These are phyloP conservation scores for Mycena indigotica DNA, from an alignment of 768 basidiomycete species.

Conservation along the genomic window DNA sequence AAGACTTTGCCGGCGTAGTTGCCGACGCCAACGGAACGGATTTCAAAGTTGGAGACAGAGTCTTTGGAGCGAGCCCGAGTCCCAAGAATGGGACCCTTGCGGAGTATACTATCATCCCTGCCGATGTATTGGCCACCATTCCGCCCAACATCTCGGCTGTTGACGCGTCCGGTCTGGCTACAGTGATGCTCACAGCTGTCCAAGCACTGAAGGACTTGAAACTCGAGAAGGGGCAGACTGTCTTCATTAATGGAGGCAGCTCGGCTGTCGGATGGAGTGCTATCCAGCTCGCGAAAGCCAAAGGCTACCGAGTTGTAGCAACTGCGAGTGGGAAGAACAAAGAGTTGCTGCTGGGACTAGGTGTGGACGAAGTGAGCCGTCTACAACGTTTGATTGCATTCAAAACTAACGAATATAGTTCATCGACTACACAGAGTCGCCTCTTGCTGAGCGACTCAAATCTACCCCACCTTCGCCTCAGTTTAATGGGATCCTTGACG, in stretches of 20 bases:
- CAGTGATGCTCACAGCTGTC: slow-evolving; percentile 63
- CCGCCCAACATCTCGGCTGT: slow-evolving; percentile 54
- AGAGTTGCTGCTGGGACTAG: slow-evolving; percentile 55
- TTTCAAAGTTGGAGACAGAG: slow-evolving; percentile 60
- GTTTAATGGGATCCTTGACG: slow-evolving; percentile 63
- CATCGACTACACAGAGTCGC: slow-evolving; percentile 61
- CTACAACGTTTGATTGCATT: too few species aligned
- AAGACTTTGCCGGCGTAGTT: slow-evolving; percentile 66
- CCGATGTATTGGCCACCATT: slow-evolving; percentile 40
- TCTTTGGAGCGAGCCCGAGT: slow-evolving; percentile 57
- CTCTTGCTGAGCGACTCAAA: slow-evolving; percentile 49
- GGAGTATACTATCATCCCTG: slow-evolving; percentile 56
- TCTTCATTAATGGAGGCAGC: slow-evolving; percentile 74
- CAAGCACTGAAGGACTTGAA: slow-evolving; percentile 51
- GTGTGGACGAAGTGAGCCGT: slow-evolving; percentile 68
- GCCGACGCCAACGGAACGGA: slow-evolving; percentile 52
- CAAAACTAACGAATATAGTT: slow-evolving; percentile 36
- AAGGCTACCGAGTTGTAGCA: slow-evolving; percentile 59
- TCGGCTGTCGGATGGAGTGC: slow-evolving; percentile 69
- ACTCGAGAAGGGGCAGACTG: slow-evolving; percentile 57
- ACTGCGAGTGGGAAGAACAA: slow-evolving; percentile 65
- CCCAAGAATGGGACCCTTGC: slow-evolving; percentile 58
- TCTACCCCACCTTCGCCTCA: slow-evolving; percentile 48
- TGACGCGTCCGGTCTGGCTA: slow-evolving; percentile 61
- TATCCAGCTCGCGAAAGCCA: slow-evolving; percentile 71